Conservation (phyloP, 1,139 yeast species). For the Taphrina communis region DNA sequence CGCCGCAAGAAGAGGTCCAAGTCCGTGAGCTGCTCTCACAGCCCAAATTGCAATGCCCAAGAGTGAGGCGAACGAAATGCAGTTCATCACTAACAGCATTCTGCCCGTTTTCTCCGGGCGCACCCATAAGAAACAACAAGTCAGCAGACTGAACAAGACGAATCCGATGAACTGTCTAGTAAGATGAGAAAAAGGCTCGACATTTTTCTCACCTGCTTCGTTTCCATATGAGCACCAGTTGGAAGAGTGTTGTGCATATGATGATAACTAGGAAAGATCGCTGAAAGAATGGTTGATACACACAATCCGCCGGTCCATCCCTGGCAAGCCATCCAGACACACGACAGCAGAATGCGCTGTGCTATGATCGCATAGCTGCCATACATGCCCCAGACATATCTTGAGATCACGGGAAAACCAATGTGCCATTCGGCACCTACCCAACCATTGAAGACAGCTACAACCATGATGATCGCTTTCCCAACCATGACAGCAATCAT, state of each 20-base stretch:
- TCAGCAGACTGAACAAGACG: conserved; percentile 71
- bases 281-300: conserved; percentile 44
- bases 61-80: conserved; percentile 44
- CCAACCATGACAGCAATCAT: conserved; percentile 44
- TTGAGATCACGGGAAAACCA: conserved; percentile 49
- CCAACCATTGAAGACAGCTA: conserved; percentile 50
- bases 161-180: conserved; percentile 61
- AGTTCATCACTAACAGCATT: conserved; percentile 41
- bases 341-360: conserved; percentile 48
- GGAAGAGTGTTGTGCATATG: conserved; percentile 44
- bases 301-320: conserved; percentile 46
- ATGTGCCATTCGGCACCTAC: conserved; percentile 50
- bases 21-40: conserved; percentile 44
- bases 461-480: conserved; percentile 41
- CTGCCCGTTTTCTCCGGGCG: conserved; percentile 43
- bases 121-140: conserved; percentile 45
- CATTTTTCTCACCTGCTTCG: conserved; percentile 46
- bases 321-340: conserved; percentile 51
- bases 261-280: conserved; percentile 45
- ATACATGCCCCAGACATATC: conserved; percentile 50
- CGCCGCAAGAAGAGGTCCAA: conserved; percentile 28
- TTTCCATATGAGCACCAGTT: conserved; percentile 42
- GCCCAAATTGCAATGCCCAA: conserved; percentile 46
- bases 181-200: too few species aligned
- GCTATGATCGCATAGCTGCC: conserved; percentile 49